Base-by-base conservation (phyloP, 2,329 filamentous ascomycete genomes). In the Clarireedia sp. region DNA sequence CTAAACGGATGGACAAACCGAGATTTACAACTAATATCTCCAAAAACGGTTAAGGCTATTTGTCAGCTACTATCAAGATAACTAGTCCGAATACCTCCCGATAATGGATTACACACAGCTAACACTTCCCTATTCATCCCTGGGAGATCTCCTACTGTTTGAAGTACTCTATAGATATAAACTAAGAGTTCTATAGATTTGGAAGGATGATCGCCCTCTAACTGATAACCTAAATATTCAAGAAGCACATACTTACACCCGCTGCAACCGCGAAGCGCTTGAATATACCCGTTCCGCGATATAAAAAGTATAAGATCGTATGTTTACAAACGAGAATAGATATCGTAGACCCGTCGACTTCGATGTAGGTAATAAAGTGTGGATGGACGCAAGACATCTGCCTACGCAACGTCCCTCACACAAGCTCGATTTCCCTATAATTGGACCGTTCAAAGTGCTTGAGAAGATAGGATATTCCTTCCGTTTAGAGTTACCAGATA, bases 11-110 rank as follows among this genome's bases (percentile, higher is more conserved):
- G 24, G 49, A 2, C 36, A 57, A 40, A 57, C 44, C 1, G 44
- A 57, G 41, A 57, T 57, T 19, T 29, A 41, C n/a, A 54, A 53
- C 33, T 26, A 57, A 21, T 57, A 57, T 24, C 19, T 48, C 2
- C 24, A 56, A 24, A 8, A 57, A n/a, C 4, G 55, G 14, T 21
- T 57, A 17, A 19, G 55, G 10, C 44, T 24, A 5, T 57, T 48
- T 41, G 43, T 57, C 12, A 54, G 48, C 38, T 50, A 48, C 43
- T 57, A 57, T 6, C 26, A 37, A 45, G 41, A 53, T 12, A 29
- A 54, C 40, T 53, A 45, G 44, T 51, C 48, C 8, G 24, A 47
- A 9, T 24, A 46, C 10, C 16, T 56, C 6, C 48, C 33, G 1
- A 45, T 56, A 21, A 56, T 56, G 41, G 38, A 29, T 9, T 29